Evolutionary conservation across 768 basidiomycete species (phyloP).

Genomic region (Lentinula sp.): DNA sequence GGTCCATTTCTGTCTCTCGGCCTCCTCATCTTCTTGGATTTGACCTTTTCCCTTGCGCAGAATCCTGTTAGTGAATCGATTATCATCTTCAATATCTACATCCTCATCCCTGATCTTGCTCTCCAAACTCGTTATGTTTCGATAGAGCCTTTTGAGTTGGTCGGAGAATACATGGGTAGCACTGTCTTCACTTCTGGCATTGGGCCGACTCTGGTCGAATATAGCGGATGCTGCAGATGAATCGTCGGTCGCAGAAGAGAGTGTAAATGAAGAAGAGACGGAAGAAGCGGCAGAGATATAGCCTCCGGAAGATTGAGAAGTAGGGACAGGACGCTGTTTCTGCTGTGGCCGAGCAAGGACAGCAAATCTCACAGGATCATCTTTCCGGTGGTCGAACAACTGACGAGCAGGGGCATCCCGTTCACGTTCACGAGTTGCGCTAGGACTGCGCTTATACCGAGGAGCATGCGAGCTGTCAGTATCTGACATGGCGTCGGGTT

Average conservation of each 20-base stretch:
- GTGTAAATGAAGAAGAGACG: slow-evolving; percentile 62
- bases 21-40: slow-evolving; percentile 39
- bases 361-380: slow-evolving; percentile 86
- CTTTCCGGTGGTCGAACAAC: slow-evolving; percentile 84
- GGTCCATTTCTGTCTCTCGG: slow-evolving; percentile 73
- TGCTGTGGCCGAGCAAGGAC: slow-evolving; percentile 48
- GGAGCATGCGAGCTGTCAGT: slow-evolving; percentile 45
- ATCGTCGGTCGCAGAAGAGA: slow-evolving; percentile 72
- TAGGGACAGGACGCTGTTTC: slow-evolving; percentile 35
- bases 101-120: slow-evolving; percentile 63
- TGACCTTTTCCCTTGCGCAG: slow-evolving; percentile 35
- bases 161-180: slow-evolving; percentile 62
- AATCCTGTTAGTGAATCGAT: slow-evolving; percentile 33
- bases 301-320: slow-evolving; percentile 61
- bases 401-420: slow-evolving; percentile 40
- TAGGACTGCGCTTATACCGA: slow-evolving; percentile 18
- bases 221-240: slow-evolving; percentile 69
- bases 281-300: slow-evolving; percentile 66
- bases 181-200: slow-evolving; percentile 36
- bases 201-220: slow-evolving; percentile 48
- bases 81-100: slow-evolving; percentile 46
- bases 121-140: slow-evolving; percentile 77
- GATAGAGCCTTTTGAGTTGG: slow-evolving; percentile 79
- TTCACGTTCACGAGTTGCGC: slow-evolving; percentile 19
- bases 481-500: slow-evolving; percentile 64